A percentile compares a stretch with the other conserved stretches of the same genome.
phyloP scores from a whole-genome alignment of 2,329 filamentous ascomycete genomes.

The Diplodia sapinea region DNA sequence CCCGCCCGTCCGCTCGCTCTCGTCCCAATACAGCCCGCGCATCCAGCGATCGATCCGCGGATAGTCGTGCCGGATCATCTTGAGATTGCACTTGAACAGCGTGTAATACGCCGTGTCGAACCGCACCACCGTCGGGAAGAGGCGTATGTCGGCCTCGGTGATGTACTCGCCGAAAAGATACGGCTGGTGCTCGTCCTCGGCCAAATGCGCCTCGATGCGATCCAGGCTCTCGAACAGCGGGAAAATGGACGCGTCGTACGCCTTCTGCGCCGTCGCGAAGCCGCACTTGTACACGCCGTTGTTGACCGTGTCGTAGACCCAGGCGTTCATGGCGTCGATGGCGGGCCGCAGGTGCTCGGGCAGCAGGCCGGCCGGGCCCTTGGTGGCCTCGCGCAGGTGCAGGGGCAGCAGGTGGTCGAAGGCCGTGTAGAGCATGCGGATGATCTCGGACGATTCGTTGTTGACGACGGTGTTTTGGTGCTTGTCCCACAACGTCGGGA shows the following conservation, averaged over 20 bases:
- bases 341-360: conserved; percentile 65
- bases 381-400: conserved; percentile 64
- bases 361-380: conserved; percentile 66
- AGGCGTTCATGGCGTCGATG: conserved; percentile 79
- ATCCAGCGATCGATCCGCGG: conserved; percentile 55
- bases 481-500: conserved; percentile 77
- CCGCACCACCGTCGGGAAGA: conserved; percentile 53
- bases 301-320: conserved; percentile 72
- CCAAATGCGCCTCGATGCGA: conserved; percentile 73
- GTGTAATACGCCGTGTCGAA: conserved; percentile 69
- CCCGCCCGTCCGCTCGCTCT: conserved; percentile 38
- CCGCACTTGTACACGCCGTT: conserved; percentile 67
- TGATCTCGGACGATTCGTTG: conserved; percentile 45
- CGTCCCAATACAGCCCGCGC: conserved; percentile 52
- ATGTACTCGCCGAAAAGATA: conserved; percentile 77
- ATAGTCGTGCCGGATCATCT: conserved; percentile 67
- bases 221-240: conserved; percentile 79
- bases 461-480: conserved; percentile 53
- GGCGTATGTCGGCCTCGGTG: conserved; percentile 81
- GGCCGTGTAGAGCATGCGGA: conserved; percentile 42
- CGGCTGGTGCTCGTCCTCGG: conserved; percentile 54
- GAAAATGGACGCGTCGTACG: conserved; percentile 76
- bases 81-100: conserved; percentile 77
- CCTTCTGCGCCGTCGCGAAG: conserved; percentile 81
- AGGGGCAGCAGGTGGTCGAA: conserved; percentile 40